Evolutionary conservation across 1,139 yeast species (phyloP).

Genomic region (Taphrina populina): DNA sequence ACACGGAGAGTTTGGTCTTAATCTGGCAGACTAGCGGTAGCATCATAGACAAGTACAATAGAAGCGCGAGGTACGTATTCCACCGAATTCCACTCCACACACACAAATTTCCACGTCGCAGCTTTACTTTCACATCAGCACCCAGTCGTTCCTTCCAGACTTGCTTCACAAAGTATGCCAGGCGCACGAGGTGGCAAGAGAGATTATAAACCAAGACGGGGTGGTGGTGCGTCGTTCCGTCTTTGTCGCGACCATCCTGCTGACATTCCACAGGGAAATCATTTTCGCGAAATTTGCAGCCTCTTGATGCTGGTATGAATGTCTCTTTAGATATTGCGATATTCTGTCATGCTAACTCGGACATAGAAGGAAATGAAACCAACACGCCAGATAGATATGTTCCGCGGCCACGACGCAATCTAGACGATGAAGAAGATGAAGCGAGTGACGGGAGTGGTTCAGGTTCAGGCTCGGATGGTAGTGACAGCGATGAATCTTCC

Average conservation of each 20-base stretch:
- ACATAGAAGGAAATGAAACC: constrained; percentile 19
- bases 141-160: background rate
- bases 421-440: constrained; percentile 11
- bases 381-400: constrained; percentile 27
- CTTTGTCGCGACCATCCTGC: background rate
- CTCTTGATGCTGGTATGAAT: constrained; percentile 25
- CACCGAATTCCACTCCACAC: too few relatives aligned
- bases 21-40: constrained; percentile 11
- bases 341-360: background rate
- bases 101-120: too few relatives aligned
- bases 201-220: constrained; percentile 27
- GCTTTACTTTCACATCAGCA: too few relatives aligned
- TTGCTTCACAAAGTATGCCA: background rate
- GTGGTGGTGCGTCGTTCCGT: constrained; percentile 12
- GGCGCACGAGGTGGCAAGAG: constrained; percentile 30
- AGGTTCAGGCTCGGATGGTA: constrained; percentile 5
- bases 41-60: background rate
- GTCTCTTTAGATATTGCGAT: background rate
- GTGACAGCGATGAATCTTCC: constrained; percentile 24
- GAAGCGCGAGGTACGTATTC: too few relatives aligned
- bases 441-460: constrained; percentile 7
- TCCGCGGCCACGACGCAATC: constrained; percentile 23
- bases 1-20: constrained; percentile 19
- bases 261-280: constrained; percentile 15
- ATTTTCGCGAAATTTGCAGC: constrained; percentile 28